Base-by-base conservation (phyloP, 495 filamentous ascomycete species). In the Talaromyces trachyspermus region DNA sequence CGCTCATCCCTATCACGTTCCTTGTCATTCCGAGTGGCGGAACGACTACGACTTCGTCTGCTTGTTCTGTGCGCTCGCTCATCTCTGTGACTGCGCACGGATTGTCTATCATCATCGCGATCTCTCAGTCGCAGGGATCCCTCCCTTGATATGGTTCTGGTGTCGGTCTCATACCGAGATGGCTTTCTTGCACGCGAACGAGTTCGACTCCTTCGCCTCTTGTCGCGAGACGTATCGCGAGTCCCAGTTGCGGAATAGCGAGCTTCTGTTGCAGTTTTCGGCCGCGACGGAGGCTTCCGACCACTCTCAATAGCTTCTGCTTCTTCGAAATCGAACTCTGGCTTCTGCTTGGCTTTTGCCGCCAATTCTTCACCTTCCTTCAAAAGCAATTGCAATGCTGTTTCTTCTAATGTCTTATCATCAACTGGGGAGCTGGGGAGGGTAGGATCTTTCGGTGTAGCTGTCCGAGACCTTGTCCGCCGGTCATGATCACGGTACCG, bases 341-440 rank as follows among this genome's bases (percentile, higher is more conserved):
- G 76, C 49, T 78, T 75, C 49, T 73, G 70, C 20, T 71, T 65
- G 5, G 75, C 70, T 51, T 81, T 84, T 12, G 78, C 79, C 11
- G 78, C 77, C 33, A 77, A 65, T 43, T 80, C 73, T 51, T 81
- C 71, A 39, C 79, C 75, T 60, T 85, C 81, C 54, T 72, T 74
- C 19, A 82, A 50, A 3, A 83, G 66, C 30, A 71, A 53, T 47
- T 78, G 63, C 26, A 83, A 57, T 15, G 79, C 79, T 10, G 68
- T 59, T 49, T 78, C 76, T 48, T 82, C 78, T 27, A 82, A 57
- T 12, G 71, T 71, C 55, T 79, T 77, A 39, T 80, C 77, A 45
- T 79, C 74, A 14, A 77, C 70, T 10, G 67, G 66, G 59, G 58
- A 5, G 55, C 49, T 30, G 62, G 58, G 56, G 65, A 42, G 72